Base-by-base conservation (phyloP, 2,329 filamentous ascomycete species). In the Fusarium bactridioides region DNA sequence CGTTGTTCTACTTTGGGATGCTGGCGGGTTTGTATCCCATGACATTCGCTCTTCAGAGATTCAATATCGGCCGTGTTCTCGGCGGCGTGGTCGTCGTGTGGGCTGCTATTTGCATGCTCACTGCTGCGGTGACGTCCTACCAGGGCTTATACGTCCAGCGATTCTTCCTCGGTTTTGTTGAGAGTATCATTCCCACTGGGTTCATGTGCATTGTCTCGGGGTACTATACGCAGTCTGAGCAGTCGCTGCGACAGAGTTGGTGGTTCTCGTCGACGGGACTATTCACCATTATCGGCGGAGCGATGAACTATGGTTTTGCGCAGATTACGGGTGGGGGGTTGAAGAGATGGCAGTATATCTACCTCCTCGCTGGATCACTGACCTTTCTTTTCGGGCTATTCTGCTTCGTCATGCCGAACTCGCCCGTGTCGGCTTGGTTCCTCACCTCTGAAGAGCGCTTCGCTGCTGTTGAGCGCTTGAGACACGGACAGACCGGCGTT, bases 1-100 rank as follows among this genome's bases (percentile, higher is more conserved):
- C 91, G 0, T 85, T 94, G 76, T 94, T 94, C 83, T 94, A 94
- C 83, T 94, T 94, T 73, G 92, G 92, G 41, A 93, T 93, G 91
- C 85, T 95, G 5, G 89, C 88, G 1, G 92, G 92, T 0, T 83
- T 93, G 7, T 94, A 93, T 69, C 92, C 92, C 4, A 90, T 94
- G 87, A 91, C 91, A 0, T 93, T 92, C 67, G 83, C 88, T 1
- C 83, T 93, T 3, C 92, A 94, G 79, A 87, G 88, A 25, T 92
- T 93, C 82, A 84, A 89, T 66, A 85, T 89, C 4, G 87, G 90
- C n/a, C 85, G 86, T 51, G 87, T 92, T 4, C 85, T 94, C 6
- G 91, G 91, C 18, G 83, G 77, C 18, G 83, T 91, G 4, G 90
- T 93, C 5, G 81, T 93, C 55, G 59, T 92, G 11, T 94, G 92